Evolutionary conservation across 2,329 filamentous ascomycete genomes (phyloP), one percentile per base, ranked within the genome.

Genomic region (Aspergillus amoenus): DNA sequence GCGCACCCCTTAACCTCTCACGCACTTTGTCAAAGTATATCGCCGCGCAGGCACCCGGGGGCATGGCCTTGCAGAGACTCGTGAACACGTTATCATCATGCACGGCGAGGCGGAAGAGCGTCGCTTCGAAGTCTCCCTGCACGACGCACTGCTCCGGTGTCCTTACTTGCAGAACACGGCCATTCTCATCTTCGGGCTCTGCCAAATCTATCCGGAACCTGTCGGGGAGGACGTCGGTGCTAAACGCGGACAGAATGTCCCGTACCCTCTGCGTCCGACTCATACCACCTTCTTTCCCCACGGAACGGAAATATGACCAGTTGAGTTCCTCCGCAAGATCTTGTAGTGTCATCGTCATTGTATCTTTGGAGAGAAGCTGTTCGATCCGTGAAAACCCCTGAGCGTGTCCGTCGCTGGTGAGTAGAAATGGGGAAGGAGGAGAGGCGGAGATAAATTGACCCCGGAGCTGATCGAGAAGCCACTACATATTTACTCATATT

Each of bases 181-280:
- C 24, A 12, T 12, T 7, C 1, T 9, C 41, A 5, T n/a, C 41
- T n/a, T 43, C 39, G 41, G 45, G 12, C 44, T 75, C 73, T 39
- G 68, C 67, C n/a, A 77, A 64, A 46, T 79, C 74, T 8, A 58
- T 66, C 13, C 71, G 70, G 59, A 76, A 78, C 34, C 78, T 75
- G 39, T 77, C 73, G 3, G 77, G 76, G 4, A 79, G 68, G 5
- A 66, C 68, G 12, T 64, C 64, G 17, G 68, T 59, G 48, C 69
- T 73, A 61, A 80, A 81, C 4, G 76, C 76, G 32, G 77, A 78
- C 42, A 81, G 65, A 30, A 81, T 76, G 52, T 80, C 79, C 52
- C 73, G 69, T 1, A 75, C 71, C 52, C 73, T 75, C 32, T 77
- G 68, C 24, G 69, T 65, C 22, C 75, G 72, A 24, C 64, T 73